Evolutionary conservation across 371 early-diverging fungal genomes (phyloP).

Genomic region (Furculomyces boomerangus): DNA sequence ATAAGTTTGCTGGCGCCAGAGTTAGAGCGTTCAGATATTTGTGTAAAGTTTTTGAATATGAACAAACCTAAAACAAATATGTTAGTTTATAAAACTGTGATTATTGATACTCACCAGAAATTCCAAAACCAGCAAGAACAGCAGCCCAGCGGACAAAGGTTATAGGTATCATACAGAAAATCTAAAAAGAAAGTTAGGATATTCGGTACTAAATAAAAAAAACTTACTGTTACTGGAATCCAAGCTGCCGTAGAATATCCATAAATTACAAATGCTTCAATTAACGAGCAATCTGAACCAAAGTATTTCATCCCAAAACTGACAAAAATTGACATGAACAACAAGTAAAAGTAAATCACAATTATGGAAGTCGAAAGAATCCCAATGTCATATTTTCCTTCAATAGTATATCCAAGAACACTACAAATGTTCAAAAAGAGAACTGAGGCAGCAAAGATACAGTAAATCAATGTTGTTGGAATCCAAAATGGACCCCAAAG

Average conservation of each 20-base stretch:
- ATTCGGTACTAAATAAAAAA: no score
- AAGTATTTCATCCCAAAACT: constrained; percentile 75
- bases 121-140: constrained; percentile 2
- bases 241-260: constrained; percentile 84
- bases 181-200: no score
- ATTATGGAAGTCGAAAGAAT: constrained; percentile 58
- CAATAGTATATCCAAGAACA: constrained; percentile 30
- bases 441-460: constrained; percentile 75
- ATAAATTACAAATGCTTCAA: constrained; percentile 73
- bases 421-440: constrained; percentile 67
- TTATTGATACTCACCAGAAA: no score
- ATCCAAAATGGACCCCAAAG: constrained; percentile 93
- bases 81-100: no score
- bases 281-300: constrained; percentile 52
- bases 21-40: constrained; percentile 21
- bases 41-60: constrained; percentile 20
- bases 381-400: constrained; percentile 51
- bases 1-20: constrained; percentile 26
- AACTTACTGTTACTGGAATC: constrained; percentile 85
- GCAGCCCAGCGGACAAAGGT: background rate
- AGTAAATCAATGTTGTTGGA: constrained; percentile 78
- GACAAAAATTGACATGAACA: constrained; percentile 45
- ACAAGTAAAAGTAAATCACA: constrained; percentile 63
- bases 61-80: background rate
- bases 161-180: constrained; percentile 20